Percentiles rank a stretch among this genome's conserved stretches.
Conservation (phyloP, 805 yeast species). For the Monosporozyma aquatica region DNA sequence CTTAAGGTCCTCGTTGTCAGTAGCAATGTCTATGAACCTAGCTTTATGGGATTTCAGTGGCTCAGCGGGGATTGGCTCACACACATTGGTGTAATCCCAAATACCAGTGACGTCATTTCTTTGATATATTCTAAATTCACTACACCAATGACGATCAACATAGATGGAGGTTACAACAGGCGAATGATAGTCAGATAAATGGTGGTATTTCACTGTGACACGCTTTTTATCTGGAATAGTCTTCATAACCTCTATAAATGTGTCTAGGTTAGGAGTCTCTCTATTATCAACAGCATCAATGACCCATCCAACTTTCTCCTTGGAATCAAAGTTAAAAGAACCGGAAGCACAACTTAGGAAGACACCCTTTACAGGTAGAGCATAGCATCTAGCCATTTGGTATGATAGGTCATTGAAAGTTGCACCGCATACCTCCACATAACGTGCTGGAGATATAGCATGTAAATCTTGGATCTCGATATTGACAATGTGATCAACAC, state of each 20-base stretch:
- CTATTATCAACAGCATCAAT: slow-evolving; percentile 68
- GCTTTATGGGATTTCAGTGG: slow-evolving; percentile 52
- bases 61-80: slow-evolving; percentile 49
- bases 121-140: slow-evolving; percentile 60
- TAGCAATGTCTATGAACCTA: slow-evolving; percentile 59
- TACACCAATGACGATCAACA: slow-evolving; percentile 80
- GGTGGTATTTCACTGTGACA: slow-evolving; percentile 64
- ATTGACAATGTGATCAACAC: slow-evolving; percentile 41
- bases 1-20: slow-evolving; percentile 43
- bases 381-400: slow-evolving; percentile 78
- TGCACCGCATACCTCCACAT: slow-evolving; percentile 78
- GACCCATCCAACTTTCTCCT: slow-evolving; percentile 69
- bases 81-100: slow-evolving; percentile 46
- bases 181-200: slow-evolving; percentile 71
- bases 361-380: slow-evolving; percentile 79
- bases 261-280: slow-evolving; percentile 64
- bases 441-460: slow-evolving; percentile 71
- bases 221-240: slow-evolving; percentile 65
- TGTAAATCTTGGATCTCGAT: slow-evolving; percentile 69
- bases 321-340: slow-evolving; percentile 52
- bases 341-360: slow-evolving; percentile 71
- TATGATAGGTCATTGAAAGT: slow-evolving; percentile 78
- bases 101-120: slow-evolving; percentile 48
- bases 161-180: slow-evolving; percentile 56
- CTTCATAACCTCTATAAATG: slow-evolving; percentile 71